Evolutionary conservation across 495 filamentous ascomycete species (phyloP).

Genomic region (Durotheca rogersii): DNA sequence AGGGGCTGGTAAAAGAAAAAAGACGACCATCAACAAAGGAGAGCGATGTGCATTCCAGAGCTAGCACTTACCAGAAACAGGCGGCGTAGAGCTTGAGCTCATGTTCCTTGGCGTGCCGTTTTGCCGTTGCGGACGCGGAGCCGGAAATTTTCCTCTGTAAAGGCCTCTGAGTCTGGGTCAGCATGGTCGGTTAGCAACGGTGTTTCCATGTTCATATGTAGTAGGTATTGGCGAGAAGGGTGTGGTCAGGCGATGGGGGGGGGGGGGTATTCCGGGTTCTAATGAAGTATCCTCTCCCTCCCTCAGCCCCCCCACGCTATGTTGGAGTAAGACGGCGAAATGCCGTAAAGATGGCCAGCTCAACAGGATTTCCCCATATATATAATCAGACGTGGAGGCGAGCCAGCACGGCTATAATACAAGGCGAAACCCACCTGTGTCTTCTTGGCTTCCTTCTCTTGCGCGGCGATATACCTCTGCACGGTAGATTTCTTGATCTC

Average conservation of each 20-base stretch:
- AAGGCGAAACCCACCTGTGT: conserved; percentile 57
- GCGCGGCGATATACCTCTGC: conserved; percentile 63
- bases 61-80: conserved; percentile 77
- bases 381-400: conserved; percentile 16
- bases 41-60: not conserved
- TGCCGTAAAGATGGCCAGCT: conserved; percentile 2
- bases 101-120: conserved; percentile 66
- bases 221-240: too few species aligned
- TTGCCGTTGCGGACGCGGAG: conserved; percentile 69
- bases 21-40: not conserved
- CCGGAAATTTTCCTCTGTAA: conserved; percentile 84
- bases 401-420: conserved; percentile 23
- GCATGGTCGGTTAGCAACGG: not conserved
- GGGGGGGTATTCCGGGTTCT: conserved; percentile 4
- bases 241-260: not conserved
- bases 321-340: conserved; percentile 1
- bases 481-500: conserved; percentile 84
- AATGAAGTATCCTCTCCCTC: conserved; percentile 3
- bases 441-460: conserved; percentile 66
- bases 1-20: conserved; percentile 44
- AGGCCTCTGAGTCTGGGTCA: conserved; percentile 55
- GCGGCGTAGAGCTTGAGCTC: conserved; percentile 83
- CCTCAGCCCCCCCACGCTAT: conserved; percentile 8
- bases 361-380: conserved; percentile 16
- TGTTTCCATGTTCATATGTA: not conserved